A percentile compares a stretch with the other conserved stretches of the same genome.
These are phyloP conservation scores for Nicotiana otophora DNA, from an alignment of 257 asterid species.

Conservation along the genomic window DNA sequence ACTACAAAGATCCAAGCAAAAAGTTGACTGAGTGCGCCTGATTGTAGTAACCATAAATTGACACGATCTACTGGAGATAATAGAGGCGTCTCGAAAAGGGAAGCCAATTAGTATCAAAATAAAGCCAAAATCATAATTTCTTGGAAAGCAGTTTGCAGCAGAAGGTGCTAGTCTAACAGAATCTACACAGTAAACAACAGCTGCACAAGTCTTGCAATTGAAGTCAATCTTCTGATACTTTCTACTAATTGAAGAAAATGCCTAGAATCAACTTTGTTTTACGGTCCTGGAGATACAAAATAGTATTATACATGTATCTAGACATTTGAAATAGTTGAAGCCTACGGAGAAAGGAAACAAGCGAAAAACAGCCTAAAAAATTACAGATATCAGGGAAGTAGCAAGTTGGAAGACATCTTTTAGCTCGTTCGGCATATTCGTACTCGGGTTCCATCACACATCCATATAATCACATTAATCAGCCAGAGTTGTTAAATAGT, in stretches of 20 bases:
- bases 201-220: slow-evolving; percentile 8
- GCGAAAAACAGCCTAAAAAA: not conserved
- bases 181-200: not conserved
- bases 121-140: not conserved
- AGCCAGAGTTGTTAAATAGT: not conserved
- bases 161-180: not conserved
- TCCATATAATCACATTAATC: not conserved
- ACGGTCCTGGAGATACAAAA: not conserved
- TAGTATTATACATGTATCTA: not conserved
- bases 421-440: not conserved
- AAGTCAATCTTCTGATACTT: not conserved
- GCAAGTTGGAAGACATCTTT: not conserved
- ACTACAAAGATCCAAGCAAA: not conserved
- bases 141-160: not conserved
- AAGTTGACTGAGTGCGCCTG: not conserved
- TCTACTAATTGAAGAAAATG: not conserved
- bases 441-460: not conserved
- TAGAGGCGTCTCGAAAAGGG: not conserved
- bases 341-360: not conserved
- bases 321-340: not conserved
- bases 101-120: not conserved
- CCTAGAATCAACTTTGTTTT: not conserved
- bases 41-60: not conserved
- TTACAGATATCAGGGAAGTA: not conserved
- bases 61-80: not conserved